These are phyloP conservation scores for Fusarium sarcochroum DNA, from an alignment of 2,329 filamentous ascomycete species.

Conservation along the genomic window DNA sequence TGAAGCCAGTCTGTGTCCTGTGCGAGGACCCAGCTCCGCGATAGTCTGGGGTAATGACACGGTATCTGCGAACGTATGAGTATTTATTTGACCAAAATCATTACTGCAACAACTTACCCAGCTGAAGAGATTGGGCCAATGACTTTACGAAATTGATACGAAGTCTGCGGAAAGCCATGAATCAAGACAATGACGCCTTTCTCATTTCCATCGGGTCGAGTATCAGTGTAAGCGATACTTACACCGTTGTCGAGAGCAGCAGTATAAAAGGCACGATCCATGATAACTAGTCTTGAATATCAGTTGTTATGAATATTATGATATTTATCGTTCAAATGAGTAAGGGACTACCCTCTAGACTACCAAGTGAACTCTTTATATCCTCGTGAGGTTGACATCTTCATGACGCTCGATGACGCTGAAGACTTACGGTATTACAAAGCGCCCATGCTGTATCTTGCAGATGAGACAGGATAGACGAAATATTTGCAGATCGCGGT, in stretches of 20 bases:
- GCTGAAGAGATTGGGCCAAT: conserved; percentile 11
- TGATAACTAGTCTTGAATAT: background rate
- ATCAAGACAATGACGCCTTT: conserved; percentile 23
- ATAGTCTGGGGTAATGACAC: conserved; percentile 21
- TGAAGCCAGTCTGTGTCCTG: conserved; percentile 22
- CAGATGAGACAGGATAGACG: background rate
- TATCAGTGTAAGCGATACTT: conserved; percentile 25
- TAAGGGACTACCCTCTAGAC: background rate
- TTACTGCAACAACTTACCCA: background rate
- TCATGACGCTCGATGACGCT: conserved; percentile 33
- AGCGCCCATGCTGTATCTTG: background rate
- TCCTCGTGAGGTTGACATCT: background rate
- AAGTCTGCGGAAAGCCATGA: conserved; percentile 28
- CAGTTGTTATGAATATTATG: rapidly evolving
- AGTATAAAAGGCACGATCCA: conserved; percentile 19
- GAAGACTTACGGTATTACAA: conserved; percentile 22
- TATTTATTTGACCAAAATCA: background rate
- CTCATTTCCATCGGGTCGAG: background rate
- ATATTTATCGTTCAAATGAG: too few species aligned
- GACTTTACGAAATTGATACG: conserved; percentile 25
- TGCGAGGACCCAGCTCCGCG: conserved; percentile 21
- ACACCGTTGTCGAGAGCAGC: conserved; percentile 10
- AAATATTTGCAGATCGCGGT: background rate
- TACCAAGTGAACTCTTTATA: background rate
- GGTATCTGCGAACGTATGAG: conserved; percentile 3